phyloP scores from a whole-genome alignment of 306 rosid species.

The Acacia melanoxylon region DNA sequence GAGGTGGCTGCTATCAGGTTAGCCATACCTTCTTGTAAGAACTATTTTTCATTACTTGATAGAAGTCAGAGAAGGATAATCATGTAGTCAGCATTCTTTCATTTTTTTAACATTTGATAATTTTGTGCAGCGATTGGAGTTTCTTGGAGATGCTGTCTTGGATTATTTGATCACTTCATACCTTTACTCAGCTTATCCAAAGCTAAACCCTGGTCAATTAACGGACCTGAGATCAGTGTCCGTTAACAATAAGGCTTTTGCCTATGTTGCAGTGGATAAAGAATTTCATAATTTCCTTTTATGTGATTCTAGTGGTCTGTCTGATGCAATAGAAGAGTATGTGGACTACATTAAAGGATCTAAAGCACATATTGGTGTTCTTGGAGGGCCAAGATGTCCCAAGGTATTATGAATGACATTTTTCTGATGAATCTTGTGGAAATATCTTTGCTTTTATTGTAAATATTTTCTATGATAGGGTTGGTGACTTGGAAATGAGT shows the following conservation, averaged over 20 bases:
- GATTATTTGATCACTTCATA: slow-evolving; percentile 90
- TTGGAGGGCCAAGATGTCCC: slow-evolving; percentile 71
- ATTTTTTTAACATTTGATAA: slow-evolving; percentile 25
- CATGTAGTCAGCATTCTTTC: neutral
- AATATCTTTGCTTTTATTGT: neutral
- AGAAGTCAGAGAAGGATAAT: neutral
- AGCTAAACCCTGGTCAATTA: slow-evolving; percentile 88
- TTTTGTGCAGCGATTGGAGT: slow-evolving; percentile 84
- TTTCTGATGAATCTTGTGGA: neutral
- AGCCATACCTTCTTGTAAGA: slow-evolving; percentile 17
- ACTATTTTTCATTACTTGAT: slow-evolving; percentile 21
- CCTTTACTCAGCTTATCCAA: slow-evolving; percentile 88
- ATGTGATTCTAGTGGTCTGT: slow-evolving; percentile 59
- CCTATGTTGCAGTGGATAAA: slow-evolving; percentile 70
- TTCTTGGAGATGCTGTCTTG: slow-evolving; percentile 95
- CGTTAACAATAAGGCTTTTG: slow-evolving; percentile 88
- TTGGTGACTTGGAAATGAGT: neutral
- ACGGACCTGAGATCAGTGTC: slow-evolving; percentile 87
- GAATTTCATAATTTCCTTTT: slow-evolving; percentile 67
- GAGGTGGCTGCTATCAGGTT: slow-evolving; percentile 98
- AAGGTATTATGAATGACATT: slow-evolving; percentile 55
- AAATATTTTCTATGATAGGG: neutral
- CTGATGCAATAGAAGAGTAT: slow-evolving; percentile 57
- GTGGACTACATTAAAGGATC: slow-evolving; percentile 46
- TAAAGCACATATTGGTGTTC: slow-evolving; percentile 24